Base-by-base conservation (phyloP, 371 early-diverging fungal genomes). In the Sporodiniella umbellata region DNA sequence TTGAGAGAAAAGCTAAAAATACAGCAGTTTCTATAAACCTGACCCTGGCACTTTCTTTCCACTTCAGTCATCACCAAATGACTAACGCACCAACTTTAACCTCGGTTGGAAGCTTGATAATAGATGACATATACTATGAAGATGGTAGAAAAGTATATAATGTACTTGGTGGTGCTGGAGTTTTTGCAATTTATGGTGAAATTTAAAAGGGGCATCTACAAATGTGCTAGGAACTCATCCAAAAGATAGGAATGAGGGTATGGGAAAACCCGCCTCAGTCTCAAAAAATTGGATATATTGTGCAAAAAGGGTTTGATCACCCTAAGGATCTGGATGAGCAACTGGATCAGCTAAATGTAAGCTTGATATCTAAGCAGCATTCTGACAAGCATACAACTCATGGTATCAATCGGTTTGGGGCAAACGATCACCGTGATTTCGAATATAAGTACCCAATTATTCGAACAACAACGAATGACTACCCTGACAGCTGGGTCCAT, bases 171-270 rank as follows among this genome's bases (percentile, higher is more conserved):
- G 78, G 78, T 15, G 78, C 61, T 8, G 78, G 78, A 30, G 60
- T 74, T 12, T 72, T 64, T 56, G 75, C 75, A 24, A 68, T 78
- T 26, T 74, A 72, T 39, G 78, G 77, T 77, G n/a, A n/a, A n/a
- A n/a, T n/a, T n/a, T n/a, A n/a, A n/a, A n/a, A n/a, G n/a, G n/a
- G n/a, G n/a, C n/a, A n/a, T n/a, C n/a, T n/a, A n/a, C n/a, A n/a
- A n/a, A n/a, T n/a, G n/a, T n/a, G n/a, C n/a, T n/a, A n/a, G n/a
- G n/a, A n/a, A n/a, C n/a, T n/a, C n/a, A n/a, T n/a, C n/a, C n/a
- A n/a, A n/a, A n/a, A n/a, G n/a, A n/a, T n/a, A 76, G 77, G 78
- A 17, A 72, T 72, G 72, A 51, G 78, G 10, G 7, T 72, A 23
- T 78, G 74, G 75, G 45, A 53, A 8, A 26, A 38, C 8, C 39